Conservation (phyloP, 768 basidiomycete species). For the Agrocybe praecox region DNA sequence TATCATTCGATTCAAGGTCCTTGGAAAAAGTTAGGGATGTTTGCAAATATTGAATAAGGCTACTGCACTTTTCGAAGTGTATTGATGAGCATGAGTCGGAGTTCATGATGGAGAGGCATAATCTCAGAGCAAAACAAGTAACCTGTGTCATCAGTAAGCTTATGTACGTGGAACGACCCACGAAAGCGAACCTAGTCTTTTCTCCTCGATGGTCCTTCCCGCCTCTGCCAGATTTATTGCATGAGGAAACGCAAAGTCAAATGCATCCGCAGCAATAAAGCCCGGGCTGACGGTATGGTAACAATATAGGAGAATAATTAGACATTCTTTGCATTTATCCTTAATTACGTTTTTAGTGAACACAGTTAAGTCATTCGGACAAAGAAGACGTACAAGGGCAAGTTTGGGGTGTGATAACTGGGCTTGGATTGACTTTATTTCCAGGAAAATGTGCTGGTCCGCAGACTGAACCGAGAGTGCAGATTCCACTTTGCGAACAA, state of each 20-base stretch:
- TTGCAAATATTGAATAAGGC: neutral
- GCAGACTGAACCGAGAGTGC: conserved; percentile 57
- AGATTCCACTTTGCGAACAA: conserved; percentile 75
- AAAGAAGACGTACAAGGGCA: conserved; percentile 50
- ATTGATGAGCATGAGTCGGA: conserved; percentile 84
- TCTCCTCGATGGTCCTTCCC: conserved; percentile 59
- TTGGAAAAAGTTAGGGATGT: conserved; percentile 25
- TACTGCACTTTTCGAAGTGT: conserved; percentile 72
- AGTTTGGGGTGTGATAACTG: conserved; percentile 52
- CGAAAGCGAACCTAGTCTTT: conserved; percentile 58
- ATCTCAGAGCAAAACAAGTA: conserved; percentile 78
- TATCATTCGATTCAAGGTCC: conserved; percentile 69
- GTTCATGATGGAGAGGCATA: conserved; percentile 69
- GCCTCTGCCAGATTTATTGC: conserved; percentile 79
- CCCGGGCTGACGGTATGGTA: conserved; percentile 49
- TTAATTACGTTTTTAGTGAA: conserved; percentile 30
- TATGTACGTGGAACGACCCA: neutral
- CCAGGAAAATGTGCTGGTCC: conserved; percentile 60
- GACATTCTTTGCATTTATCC: conserved; percentile 66
- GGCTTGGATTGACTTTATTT: conserved; percentile 58
- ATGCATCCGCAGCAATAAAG: conserved; percentile 39
- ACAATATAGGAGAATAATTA: conserved; percentile 76
- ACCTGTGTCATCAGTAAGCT: conserved; percentile 42
- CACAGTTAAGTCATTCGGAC: conserved; percentile 5
- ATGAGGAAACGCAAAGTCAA: conserved; percentile 75